A percentile compares a stretch with the other conserved stretches of the same genome.
Evolutionary conservation across 2,329 filamentous ascomycete species (phyloP).

Genomic region (Macrophomina tecta): DNA sequence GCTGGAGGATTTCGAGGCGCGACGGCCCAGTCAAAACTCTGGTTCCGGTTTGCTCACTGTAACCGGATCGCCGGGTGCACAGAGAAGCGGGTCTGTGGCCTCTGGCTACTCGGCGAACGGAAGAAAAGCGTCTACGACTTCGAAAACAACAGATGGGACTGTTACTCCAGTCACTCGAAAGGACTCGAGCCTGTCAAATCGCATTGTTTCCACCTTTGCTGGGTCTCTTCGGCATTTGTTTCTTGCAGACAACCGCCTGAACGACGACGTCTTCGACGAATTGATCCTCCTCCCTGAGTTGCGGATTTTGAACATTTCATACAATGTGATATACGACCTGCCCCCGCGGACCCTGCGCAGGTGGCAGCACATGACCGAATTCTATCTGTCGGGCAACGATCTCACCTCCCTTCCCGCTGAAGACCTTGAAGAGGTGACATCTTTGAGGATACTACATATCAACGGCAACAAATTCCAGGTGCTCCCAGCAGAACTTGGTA

Average conservation of each 20-base stretch:
- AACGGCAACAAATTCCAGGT: slow-evolving; percentile 99
- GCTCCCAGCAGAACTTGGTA: slow-evolving; percentile 90
- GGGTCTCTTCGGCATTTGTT: slow-evolving; percentile 83
- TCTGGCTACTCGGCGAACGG: slow-evolving; percentile 79
- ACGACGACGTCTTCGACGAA: slow-evolving; percentile 95
- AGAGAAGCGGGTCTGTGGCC: slow-evolving; percentile 82
- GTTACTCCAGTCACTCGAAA: slow-evolving; percentile 71
- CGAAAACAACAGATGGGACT: slow-evolving; percentile 66
- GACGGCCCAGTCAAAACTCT: slow-evolving; percentile 85
- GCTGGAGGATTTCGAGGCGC: slow-evolving; percentile 65
- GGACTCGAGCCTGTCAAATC: slow-evolving; percentile 84
- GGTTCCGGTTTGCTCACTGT: slow-evolving; percentile 73
- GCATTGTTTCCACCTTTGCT: slow-evolving; percentile 84
- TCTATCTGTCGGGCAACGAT: slow-evolving; percentile 95
- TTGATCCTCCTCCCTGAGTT: slow-evolving; percentile 82
- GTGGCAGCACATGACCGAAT: slow-evolving; percentile 87
- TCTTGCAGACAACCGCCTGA: slow-evolving; percentile 90
- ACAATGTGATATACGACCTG: slow-evolving; percentile 92
- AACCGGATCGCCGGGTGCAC: slow-evolving; percentile 69
- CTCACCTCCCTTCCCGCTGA: slow-evolving; percentile 90
- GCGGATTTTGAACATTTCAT: slow-evolving; percentile 88
- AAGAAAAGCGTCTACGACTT: slow-evolving; percentile 85
- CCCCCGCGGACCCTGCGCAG: slow-evolving; percentile 85
- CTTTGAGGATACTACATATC: slow-evolving; percentile 88
- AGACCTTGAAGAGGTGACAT: slow-evolving; percentile 87